Base-by-base conservation (phyloP, 306 rosid species). In the Quercus variabilis region DNA sequence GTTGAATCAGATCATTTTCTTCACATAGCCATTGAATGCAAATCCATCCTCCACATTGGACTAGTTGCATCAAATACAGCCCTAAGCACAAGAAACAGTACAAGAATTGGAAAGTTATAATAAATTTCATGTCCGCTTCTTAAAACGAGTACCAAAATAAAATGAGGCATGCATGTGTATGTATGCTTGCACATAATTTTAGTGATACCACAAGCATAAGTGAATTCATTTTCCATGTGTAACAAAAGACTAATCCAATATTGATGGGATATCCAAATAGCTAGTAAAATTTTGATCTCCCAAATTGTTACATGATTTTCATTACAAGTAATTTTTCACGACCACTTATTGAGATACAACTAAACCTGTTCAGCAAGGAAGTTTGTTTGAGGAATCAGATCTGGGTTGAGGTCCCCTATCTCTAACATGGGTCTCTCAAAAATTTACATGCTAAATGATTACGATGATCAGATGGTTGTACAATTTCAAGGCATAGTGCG, bases 271-370 rank as follows among this genome's bases (percentile, higher is more conserved):
- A 19, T 35, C 72, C 51, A 68, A 38, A 68, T 68, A 41, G 65
- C 19, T 69, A 46, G 9, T 26, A 38, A 23, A 63, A 33, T 59
- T 74, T 52, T 62, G 77, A 70, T 74, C 81, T 83, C 63, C 54
- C 21, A 46, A 49, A 58, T 33, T 59, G 46, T 54, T 81, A 43
- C 76, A 63, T 69, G 74, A 78, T 78, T 62, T 26, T 38, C 60
- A 25, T 31, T 26, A 69, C 51, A 59, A 58, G 43, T 73, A 69
- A 70, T 30, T 69, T 69, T 55, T 77, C 76, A 57, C 30, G 77
- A 78, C 76, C 69, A 38, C 49, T 7, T 30, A 80, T 64, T 18
- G 46, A 30, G 33, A 64, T 64, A 4, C 23, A 30, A 30, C 70
- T 28, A 64, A 49, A 49, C 54, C 17, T 3, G 54, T 23, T 73